Evolutionary conservation across 352 stramenopile genomes (phyloP).

Genomic region (Globisporangium apiculatum): DNA sequence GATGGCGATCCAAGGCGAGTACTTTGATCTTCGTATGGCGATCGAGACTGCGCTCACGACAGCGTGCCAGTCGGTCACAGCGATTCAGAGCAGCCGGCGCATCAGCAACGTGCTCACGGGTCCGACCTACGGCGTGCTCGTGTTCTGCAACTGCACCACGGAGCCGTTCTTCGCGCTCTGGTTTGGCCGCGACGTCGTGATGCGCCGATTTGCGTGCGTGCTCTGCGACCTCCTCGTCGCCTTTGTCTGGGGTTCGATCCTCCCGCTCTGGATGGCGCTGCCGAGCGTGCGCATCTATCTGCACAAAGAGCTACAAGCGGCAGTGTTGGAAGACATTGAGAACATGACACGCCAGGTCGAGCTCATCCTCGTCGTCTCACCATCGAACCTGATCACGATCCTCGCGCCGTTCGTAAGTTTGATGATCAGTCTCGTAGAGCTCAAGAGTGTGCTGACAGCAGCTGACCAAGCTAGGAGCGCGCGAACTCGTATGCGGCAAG

Average conservation of each 20-base stretch:
- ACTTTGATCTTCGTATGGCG: neutral
- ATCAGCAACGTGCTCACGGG: constrained; percentile 3
- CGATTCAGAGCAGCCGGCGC: neutral
- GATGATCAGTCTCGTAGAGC: neutral
- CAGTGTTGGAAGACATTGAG: neutral
- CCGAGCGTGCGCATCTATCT: neutral
- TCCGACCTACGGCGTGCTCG: constrained; percentile 1
- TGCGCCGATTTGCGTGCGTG: neutral
- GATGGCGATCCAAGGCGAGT: neutral
- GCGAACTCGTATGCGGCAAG: neutral
- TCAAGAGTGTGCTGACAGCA: neutral
- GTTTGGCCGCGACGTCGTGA: constrained; percentile 2
- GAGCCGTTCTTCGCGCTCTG: neutral
- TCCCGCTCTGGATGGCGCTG: neutral
- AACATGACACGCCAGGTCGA: constrained; percentile 1
- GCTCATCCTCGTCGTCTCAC: neutral
- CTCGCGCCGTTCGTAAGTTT: neutral
- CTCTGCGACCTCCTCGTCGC: neutral
- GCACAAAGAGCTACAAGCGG: neutral
- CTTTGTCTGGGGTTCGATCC: constrained; percentile 4
- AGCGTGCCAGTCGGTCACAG: neutral
- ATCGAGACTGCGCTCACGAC: neutral
- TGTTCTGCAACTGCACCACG: constrained; percentile 1
- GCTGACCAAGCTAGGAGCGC: neutral
- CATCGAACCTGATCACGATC: neutral